Conservation (phyloP, 768 basidiomycete species). For the Lactarius trivialis region DNA sequence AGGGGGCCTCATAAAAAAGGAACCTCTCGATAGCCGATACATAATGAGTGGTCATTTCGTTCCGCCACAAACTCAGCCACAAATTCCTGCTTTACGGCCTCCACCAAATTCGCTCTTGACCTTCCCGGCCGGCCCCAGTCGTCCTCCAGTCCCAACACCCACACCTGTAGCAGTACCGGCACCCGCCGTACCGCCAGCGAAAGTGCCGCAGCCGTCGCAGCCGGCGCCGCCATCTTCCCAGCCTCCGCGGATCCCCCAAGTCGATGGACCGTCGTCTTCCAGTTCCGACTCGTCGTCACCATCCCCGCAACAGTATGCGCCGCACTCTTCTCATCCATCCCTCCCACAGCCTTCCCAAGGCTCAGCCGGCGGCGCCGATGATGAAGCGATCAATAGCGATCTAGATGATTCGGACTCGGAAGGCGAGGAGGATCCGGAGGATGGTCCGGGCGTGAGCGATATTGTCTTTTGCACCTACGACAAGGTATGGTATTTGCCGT, state of each 20-base stretch:
- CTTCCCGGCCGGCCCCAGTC: slow-evolving; percentile 25
- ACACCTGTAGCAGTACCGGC: slow-evolving; percentile 37
- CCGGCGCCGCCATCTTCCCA: slow-evolving; percentile 15
- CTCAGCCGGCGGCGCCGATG: slow-evolving; percentile 37
- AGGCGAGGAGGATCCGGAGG: slow-evolving; percentile 76
- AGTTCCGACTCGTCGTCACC: slow-evolving; percentile 67
- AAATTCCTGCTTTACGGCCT: slow-evolving; percentile 37
- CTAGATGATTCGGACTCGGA: slow-evolving; percentile 93
- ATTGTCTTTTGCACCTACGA: slow-evolving; percentile 99
- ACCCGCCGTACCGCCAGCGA: slow-evolving; percentile 34
- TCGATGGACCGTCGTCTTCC: slow-evolving; percentile 68
- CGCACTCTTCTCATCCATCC: slow-evolving; percentile 67
- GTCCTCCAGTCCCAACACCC: slow-evolving; percentile 45
- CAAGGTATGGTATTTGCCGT: slow-evolving; percentile 67
- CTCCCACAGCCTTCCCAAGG: slow-evolving; percentile 53
- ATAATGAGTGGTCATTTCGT: slow-evolving; percentile 51
- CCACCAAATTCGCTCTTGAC: slow-evolving; percentile 18
- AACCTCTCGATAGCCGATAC: slow-evolving; percentile 65
- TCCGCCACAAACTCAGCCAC: slow-evolving; percentile 61
- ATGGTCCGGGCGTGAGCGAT: slow-evolving; percentile 72
- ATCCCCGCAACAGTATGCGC: slow-evolving; percentile 54
- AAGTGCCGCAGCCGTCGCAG: slow-evolving; percentile 14
- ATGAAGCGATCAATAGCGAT: slow-evolving; percentile 94
- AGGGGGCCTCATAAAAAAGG: slow-evolving; percentile 57
- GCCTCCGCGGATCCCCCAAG: slow-evolving; percentile 64